Percentiles rank a stretch among this genome's conserved stretches.
These are phyloP conservation scores for Blakeslea trispora DNA, from an alignment of 371 early-diverging fungal genomes.

Conservation along the genomic window DNA sequence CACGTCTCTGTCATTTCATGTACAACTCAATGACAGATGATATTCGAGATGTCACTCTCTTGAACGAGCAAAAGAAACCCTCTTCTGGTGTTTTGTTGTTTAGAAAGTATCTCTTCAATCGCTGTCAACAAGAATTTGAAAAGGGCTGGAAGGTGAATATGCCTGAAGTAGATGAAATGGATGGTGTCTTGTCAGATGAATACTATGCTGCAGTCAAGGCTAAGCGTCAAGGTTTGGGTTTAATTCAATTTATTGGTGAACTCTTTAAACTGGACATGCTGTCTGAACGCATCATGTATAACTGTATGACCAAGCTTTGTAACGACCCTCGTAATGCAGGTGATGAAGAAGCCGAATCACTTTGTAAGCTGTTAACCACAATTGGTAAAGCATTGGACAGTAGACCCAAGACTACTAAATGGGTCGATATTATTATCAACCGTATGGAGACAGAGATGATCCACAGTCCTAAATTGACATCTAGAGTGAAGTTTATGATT, in stretches of 20 bases:
- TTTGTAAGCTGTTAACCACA: slow-evolving; percentile 87
- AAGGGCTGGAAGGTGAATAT: slow-evolving; percentile 75
- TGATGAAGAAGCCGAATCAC: slow-evolving; percentile 92
- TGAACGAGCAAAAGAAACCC: slow-evolving; percentile 51
- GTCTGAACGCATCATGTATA: slow-evolving; percentile 90
- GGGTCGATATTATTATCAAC: slow-evolving; percentile 78
- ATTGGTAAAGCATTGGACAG: slow-evolving; percentile 75
- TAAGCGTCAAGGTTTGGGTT: slow-evolving; percentile 92
- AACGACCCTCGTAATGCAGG: slow-evolving; percentile 74
- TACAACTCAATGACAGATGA: slow-evolving; percentile 61
- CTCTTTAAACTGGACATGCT: slow-evolving; percentile 88
- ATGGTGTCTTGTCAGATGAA: slow-evolving; percentile 68
- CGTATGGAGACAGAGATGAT: slow-evolving; percentile 68
- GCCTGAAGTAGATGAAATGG: slow-evolving; percentile 55
- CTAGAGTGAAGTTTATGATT: slow-evolving; percentile 92
- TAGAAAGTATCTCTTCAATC: slow-evolving; percentile 86
- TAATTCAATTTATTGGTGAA: slow-evolving; percentile 93
- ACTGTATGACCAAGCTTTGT: slow-evolving; percentile 78
- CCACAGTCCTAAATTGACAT: slow-evolving; percentile 66
- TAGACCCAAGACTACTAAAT: slow-evolving; percentile 30
- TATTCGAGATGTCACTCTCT: slow-evolving; percentile 52
- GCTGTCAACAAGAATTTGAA: slow-evolving; percentile 92
- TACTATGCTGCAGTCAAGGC: slow-evolving; percentile 87
- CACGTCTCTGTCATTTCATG: slow-evolving; percentile 77
- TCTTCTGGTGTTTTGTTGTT: slow-evolving; percentile 74